Conservation (phyloP, 2,329 filamentous ascomycete species). For the Ascochyta lentis region DNA sequence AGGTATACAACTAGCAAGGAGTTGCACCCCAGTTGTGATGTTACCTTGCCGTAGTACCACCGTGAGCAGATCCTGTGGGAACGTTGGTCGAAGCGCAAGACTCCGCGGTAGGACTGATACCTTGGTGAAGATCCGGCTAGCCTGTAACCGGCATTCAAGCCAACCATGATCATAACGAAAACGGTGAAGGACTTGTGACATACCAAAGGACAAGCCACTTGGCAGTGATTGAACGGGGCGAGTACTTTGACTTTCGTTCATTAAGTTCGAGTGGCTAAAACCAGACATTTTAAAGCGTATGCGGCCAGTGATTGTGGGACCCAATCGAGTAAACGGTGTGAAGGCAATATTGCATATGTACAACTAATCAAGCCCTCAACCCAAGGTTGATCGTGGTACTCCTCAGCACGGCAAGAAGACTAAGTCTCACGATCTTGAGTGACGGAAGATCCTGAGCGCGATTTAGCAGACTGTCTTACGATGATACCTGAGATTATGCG, state of each 20-base stretch:
- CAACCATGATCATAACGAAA: neutral
- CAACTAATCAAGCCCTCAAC: neutral
- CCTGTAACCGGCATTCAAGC: no score
- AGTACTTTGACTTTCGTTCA: neutral
- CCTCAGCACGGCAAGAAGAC: neutral
- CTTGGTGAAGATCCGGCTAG: neutral
- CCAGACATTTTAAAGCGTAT: neutral
- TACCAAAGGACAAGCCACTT: neutral
- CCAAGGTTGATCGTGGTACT: neutral
- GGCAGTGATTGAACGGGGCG: neutral
- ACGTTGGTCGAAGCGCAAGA: neutral
- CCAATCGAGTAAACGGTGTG: neutral
- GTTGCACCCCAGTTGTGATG: constrained; percentile 3
- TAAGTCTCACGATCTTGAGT: neutral
- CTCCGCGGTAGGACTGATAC: neutral
- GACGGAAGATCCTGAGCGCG: neutral
- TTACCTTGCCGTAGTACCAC: constrained; percentile 7
- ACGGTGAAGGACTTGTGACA: neutral
- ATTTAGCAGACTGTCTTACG: neutral
- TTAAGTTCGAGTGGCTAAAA: neutral
- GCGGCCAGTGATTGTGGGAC: neutral
- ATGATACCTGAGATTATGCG: constrained; percentile 1
- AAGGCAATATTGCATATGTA: neutral
- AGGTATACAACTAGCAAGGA: neutral
- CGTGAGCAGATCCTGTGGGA: constrained; percentile 6